phyloP scores from a whole-genome alignment of 2,329 filamentous ascomycete genomes.

The Trichophyton mentagrophytes region DNA sequence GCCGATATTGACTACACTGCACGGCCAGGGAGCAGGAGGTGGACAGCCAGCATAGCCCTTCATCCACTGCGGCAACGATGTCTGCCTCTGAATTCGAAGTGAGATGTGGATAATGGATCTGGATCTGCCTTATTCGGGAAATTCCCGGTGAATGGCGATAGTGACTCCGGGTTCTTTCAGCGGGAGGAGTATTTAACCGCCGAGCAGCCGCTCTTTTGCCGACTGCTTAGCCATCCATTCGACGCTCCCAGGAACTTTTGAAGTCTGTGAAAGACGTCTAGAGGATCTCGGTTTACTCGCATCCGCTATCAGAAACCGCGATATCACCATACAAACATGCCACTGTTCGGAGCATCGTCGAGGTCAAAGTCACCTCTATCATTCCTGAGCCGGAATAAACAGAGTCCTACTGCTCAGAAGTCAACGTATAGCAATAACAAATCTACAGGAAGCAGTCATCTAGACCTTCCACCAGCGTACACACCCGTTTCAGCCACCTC shows the following conservation, averaged over 20 bases:
- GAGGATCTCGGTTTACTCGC: background rate
- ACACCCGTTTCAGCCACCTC: background rate
- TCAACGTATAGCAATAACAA: background rate
- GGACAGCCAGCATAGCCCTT: background rate
- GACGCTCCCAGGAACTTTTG: background rate
- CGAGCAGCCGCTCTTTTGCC: background rate
- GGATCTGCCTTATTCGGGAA: background rate
- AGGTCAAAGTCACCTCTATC: constrained; percentile 3
- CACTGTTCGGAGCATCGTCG: constrained; percentile 3
- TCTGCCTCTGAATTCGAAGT: background rate
- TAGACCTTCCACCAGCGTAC: constrained; percentile 34
- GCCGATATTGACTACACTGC: too few species aligned
- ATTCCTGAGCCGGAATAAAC: background rate
- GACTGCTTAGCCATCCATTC: background rate
- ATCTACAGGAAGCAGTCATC: constrained; percentile 4
- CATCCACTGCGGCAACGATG: background rate
- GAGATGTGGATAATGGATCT: background rate
- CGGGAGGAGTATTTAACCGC: background rate
- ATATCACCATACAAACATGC: background rate
- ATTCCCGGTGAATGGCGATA: background rate
- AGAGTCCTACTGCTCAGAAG: background rate
- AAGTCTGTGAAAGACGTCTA: background rate
- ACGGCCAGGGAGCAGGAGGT: too few species aligned
- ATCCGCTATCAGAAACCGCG: background rate
- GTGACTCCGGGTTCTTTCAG: background rate